Evolutionary conservation across 257 asterid species (phyloP).

Genomic region (Solanum appendiculatum): DNA sequence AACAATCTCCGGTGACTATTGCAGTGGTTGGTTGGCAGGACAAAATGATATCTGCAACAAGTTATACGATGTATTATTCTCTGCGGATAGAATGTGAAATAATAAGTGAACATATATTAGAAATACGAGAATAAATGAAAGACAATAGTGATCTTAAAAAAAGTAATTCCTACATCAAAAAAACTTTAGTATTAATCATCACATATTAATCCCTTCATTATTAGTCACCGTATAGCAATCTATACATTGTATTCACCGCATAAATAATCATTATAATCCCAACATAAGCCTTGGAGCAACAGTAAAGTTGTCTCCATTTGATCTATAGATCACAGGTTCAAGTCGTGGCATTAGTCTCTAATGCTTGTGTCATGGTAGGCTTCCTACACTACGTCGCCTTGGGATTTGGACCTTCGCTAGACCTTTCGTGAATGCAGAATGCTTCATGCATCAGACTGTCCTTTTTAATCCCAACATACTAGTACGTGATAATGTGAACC

Average conservation of each 20-base stretch:
- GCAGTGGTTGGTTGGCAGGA: too few relatives aligned
- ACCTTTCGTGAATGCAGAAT: background rate
- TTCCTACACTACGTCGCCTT: background rate
- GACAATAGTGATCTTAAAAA: background rate
- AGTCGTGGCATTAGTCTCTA: background rate
- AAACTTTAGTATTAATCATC: background rate
- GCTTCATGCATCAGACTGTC: background rate
- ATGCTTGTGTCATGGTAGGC: background rate
- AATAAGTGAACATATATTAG: background rate
- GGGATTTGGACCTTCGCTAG: too few relatives aligned
- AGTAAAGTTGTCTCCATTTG: too few relatives aligned
- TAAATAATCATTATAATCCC: background rate
- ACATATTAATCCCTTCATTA: background rate
- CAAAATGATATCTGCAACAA: background rate
- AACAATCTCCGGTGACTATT: too few relatives aligned
- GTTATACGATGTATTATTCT: background rate
- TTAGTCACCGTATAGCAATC: background rate
- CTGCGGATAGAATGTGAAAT: background rate
- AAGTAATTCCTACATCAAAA: too few relatives aligned
- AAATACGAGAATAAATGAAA: background rate
- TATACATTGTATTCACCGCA: background rate
- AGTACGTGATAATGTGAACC: background rate
- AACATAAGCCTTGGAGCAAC: too few relatives aligned
- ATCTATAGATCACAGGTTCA: too few relatives aligned
- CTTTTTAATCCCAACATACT: background rate